Evolutionary conservation across 2,329 filamentous ascomycete genomes (phyloP).

Genomic region (Botrytis tulipae): DNA sequence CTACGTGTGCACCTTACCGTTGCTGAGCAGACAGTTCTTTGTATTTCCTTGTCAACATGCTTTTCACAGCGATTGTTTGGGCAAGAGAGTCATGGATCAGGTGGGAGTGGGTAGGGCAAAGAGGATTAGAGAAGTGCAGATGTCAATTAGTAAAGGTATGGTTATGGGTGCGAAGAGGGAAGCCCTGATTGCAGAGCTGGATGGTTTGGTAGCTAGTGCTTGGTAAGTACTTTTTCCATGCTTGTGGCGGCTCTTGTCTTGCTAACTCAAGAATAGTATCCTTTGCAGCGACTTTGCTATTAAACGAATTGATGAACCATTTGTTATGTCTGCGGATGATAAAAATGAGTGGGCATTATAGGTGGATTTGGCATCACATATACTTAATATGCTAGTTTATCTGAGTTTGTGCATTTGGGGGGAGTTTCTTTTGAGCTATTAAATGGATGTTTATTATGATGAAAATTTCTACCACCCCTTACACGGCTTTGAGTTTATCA

Average conservation of each 20-base stretch:
- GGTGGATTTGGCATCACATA: neutral
- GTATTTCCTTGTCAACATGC: constrained; percentile 98
- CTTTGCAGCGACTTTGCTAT: constrained; percentile 94
- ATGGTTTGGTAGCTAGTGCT: constrained; percentile 84
- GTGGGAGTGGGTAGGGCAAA: constrained; percentile 72
- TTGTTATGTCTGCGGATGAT: constrained; percentile 72
- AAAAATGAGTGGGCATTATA: constrained; percentile 70
- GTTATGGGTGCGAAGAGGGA: constrained; percentile 71
- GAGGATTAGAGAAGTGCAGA: constrained; percentile 81
- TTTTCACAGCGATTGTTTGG: constrained; percentile 94
- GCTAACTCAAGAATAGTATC: constrained; percentile 57
- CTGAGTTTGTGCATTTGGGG: neutral
- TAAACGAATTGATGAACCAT: constrained; percentile 90
- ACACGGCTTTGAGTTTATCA: neutral
- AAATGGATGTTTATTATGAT: neutral
- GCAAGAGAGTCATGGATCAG: constrained; percentile 79
- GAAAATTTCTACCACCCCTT: neutral
- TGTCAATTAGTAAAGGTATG: constrained; percentile 74
- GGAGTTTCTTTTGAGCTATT: neutral
- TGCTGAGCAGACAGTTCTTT: constrained; percentile 91
- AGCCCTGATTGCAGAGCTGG: constrained; percentile 80
- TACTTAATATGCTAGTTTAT: neutral
- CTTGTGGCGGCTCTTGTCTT: neutral
- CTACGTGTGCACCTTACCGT: constrained; percentile 79
- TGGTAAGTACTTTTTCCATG: constrained; percentile 58